Percentiles rank a stretch among this genome's conserved stretches.
Evolutionary conservation across 2,329 filamentous ascomycete species (phyloP).

Genomic region (Iodosphaeria phyllophila): DNA sequence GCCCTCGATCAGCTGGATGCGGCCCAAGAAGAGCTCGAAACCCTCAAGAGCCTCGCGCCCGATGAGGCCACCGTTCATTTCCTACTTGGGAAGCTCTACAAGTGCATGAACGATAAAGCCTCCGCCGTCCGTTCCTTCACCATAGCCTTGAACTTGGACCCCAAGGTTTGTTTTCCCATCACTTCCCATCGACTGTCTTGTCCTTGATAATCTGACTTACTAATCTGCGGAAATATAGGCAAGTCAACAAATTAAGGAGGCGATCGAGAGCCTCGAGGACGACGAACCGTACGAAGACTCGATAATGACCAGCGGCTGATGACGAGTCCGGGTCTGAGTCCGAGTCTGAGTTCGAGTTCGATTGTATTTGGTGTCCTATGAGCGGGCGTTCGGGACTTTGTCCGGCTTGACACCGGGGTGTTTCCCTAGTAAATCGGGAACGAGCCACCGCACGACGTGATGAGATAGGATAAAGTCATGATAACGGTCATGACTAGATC

Average conservation of each 20-base stretch:
- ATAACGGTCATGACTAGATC: too few relatives aligned
- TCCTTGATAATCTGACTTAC: constrained; percentile 3
- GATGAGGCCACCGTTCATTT: constrained; percentile 96
- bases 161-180: constrained; percentile 48
- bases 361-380: too few relatives aligned
- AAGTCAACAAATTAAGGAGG: constrained; percentile 86
- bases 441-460: too few relatives aligned
- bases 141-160: constrained; percentile 85
- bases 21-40: constrained; percentile 65
- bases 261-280: constrained; percentile 80
- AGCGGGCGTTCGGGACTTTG: too few relatives aligned
- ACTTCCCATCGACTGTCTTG: too few relatives aligned
- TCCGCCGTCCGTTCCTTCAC: constrained; percentile 88
- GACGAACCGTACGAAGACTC: constrained; percentile 53
- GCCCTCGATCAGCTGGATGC: constrained; percentile 50
- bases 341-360: too few relatives aligned
- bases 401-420: too few relatives aligned
- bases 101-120: constrained; percentile 50
- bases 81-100: constrained; percentile 70
- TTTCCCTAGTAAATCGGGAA: too few relatives aligned
- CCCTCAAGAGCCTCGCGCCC: constrained; percentile 79
- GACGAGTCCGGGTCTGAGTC: too few relatives aligned
- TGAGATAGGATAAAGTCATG: too few relatives aligned
- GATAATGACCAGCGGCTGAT: too few relatives aligned
- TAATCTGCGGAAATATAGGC: constrained; percentile 42